Base-by-base conservation (phyloP, 2,329 filamentous ascomycete species). In the Trichophyton benhamiae region DNA sequence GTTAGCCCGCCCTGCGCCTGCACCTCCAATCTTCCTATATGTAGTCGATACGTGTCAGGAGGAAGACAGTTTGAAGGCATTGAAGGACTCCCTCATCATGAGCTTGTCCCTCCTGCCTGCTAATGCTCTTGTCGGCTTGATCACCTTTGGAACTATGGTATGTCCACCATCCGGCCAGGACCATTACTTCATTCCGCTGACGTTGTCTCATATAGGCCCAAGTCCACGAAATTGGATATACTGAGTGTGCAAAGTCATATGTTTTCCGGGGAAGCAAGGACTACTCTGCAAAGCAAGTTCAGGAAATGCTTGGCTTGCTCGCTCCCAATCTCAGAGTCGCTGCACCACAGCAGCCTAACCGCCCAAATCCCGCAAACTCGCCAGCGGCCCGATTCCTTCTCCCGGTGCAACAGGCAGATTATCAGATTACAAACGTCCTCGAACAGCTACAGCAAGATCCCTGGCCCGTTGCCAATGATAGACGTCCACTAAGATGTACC, bases 181-280 rank as follows among this genome's bases (percentile, higher is more conserved):
- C n/a, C 61, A 13, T 30, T 8, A 36, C 38, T 13, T 38, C 17
- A 17, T 33, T 9, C 22, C 9, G 3, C 41, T 60, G 1, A 42
- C 25, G 42, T 60, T 15, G 42, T 36, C n/a, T 53, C 1, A 57
- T 13, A 53, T 67, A 91, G 88, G 85, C 90, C 36, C 91, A 96
- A 83, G 90, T 99, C 17, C 94, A 99, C 73, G 94, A 99, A 76
- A 89, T 99, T 67, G 94, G 94, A 61, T 99, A 99, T 72, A 91
- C 89, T 61, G 94, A 97, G 76, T 99, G 94, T 76, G 90, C 94
- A 66, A 99, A 97, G 77, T 96, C 92, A 4, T 99, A 96, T 70
- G 94, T 99, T 48, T 99, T 99, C 82, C 85, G 92, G 61, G 94
- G 94, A 44, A 96, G 86, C 80, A 99, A 97, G 79, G 94, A 99